Conservation (phyloP, 1,284 basidiomycete genomes). For the Ceratobasidium sp. region DNA sequence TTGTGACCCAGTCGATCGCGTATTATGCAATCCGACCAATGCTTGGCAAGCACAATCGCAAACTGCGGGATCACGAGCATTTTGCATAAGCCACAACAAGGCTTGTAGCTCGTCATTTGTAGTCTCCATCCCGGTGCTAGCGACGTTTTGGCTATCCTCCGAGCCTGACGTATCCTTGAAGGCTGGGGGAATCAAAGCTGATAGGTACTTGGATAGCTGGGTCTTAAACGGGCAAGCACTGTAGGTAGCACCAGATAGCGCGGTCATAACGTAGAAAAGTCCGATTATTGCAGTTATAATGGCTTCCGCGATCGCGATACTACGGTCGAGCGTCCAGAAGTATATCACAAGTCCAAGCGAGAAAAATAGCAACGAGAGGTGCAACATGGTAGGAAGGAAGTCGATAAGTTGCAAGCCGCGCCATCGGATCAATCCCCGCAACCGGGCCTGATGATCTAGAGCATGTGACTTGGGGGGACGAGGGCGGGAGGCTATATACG, state of each 20-base stretch:
- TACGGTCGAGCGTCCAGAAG: constrained; percentile 21
- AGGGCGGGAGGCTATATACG: constrained; percentile 2
- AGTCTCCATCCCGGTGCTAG: no score
- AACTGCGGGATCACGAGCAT: constrained; percentile 9
- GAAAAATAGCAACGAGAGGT: constrained; percentile 38
- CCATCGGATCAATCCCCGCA: constrained; percentile 15
- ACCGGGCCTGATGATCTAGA: constrained; percentile 5
- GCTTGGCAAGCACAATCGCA: constrained; percentile 6
- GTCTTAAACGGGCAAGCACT: constrained; percentile 8
- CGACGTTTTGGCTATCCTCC: no score
- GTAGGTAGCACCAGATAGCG: background rate
- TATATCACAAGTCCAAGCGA: constrained; percentile 9
- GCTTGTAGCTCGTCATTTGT: background rate
- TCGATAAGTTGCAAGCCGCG: constrained; percentile 9
- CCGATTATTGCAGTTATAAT: background rate
- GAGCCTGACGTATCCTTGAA: background rate
- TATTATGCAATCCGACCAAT: background rate
- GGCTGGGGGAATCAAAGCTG: background rate
- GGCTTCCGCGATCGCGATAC: constrained; percentile 6
- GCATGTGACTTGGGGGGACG: constrained; percentile 6
- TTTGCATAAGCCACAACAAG: background rate
- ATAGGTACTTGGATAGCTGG: constrained; percentile 23
- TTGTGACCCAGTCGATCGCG: no score
- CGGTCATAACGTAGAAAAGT: background rate
- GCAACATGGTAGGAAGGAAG: constrained; percentile 31